Conservation (phyloP, 805 yeast species). For the Lachancea nothofagi region DNA sequence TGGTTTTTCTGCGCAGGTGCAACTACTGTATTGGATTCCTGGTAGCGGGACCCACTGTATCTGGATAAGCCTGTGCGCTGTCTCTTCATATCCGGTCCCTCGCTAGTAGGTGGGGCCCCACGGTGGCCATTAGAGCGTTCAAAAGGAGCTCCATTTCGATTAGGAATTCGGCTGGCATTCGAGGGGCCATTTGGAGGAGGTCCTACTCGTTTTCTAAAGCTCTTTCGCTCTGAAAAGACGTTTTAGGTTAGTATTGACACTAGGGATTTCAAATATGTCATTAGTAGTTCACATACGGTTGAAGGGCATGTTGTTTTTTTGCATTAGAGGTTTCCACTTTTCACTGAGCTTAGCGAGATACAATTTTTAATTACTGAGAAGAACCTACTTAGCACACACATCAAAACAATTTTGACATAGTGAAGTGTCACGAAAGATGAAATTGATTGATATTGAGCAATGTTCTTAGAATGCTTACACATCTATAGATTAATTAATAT, state of each 20-base stretch:
- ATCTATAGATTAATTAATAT: too few relatives aligned
- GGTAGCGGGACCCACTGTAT: slow-evolving; percentile 8
- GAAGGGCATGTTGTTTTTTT: slow-evolving; percentile 6
- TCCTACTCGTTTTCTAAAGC: slow-evolving; percentile 7
- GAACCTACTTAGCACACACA: too few relatives aligned
- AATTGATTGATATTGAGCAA: too few relatives aligned
- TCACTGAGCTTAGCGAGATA: background rate
- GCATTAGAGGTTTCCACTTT: slow-evolving; percentile 1
- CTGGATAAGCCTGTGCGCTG: slow-evolving; percentile 4
- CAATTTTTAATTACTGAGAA: slow-evolving; percentile 1
- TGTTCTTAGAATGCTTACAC: too few relatives aligned
- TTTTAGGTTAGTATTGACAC: background rate
- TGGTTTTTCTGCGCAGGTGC: background rate
- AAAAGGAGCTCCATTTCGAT: slow-evolving; percentile 1
- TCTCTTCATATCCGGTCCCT: slow-evolving; percentile 4
- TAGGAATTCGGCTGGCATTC: background rate
- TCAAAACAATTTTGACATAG: too few relatives aligned
- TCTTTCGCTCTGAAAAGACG: slow-evolving; percentile 4
- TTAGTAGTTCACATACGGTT: slow-evolving; percentile 3
- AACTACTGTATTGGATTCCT: slow-evolving; percentile 1
- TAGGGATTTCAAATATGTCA: too few relatives aligned
- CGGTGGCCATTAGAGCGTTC: slow-evolving; percentile 3
- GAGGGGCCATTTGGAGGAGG: slow-evolving; percentile 6
- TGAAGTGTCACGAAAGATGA: too few relatives aligned
- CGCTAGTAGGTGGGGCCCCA: background rate